Evolutionary conservation across 305 asterid species (phyloP).

Genomic region (Fraxinus paxiana): DNA sequence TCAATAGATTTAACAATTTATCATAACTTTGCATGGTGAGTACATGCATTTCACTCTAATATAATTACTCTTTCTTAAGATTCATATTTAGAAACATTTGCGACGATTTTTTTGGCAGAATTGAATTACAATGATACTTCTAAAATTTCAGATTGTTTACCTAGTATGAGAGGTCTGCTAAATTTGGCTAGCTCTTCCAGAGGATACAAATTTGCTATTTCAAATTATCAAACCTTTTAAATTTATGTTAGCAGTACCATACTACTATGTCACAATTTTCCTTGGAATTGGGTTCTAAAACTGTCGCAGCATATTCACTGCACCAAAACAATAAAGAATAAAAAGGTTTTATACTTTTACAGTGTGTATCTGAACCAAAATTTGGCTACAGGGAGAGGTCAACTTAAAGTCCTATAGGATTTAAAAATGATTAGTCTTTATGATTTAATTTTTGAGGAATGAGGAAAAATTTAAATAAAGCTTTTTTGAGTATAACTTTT

Average conservation of each 20-base stretch:
- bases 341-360: neutral
- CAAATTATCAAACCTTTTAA: neutral
- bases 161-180: neutral
- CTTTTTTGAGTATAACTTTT: neutral
- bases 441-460: neutral
- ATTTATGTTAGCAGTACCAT: neutral
- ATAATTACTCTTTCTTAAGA: neutral
- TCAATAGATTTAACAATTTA: neutral
- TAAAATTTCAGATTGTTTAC: neutral
- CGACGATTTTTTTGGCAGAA: neutral
- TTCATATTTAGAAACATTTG: neutral
- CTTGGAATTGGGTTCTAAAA: neutral
- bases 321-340: neutral
- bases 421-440: neutral
- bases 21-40: neutral
- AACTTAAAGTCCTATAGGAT: neutral
- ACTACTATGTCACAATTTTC: neutral
- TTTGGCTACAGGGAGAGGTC: neutral
- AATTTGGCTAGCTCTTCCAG: neutral
- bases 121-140: neutral
- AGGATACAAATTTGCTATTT: conserved; percentile 1
- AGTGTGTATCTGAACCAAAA: neutral
- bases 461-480: neutral
- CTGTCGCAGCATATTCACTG: neutral
- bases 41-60: neutral